Conservation (phyloP, 441 rosid genomes). For the Mallotus japonicus region DNA sequence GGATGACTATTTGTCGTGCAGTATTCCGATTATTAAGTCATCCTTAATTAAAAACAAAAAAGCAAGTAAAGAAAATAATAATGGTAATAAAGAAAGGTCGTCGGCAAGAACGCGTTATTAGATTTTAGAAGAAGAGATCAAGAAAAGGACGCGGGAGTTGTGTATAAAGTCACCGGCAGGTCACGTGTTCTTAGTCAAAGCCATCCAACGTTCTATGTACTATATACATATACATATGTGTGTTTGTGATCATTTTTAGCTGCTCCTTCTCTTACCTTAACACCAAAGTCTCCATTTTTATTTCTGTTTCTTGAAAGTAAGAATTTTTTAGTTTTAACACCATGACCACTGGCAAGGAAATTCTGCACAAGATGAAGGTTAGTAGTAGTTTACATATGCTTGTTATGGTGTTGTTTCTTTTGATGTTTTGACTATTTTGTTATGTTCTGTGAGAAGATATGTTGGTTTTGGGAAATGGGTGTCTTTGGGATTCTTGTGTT, state of each 20-base stretch:
- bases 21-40: no score
- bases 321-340: not conserved
- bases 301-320: not conserved
- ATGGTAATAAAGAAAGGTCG: constrained; percentile 23
- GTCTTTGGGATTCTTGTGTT: not conserved
- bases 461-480: not conserved
- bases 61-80: no score
- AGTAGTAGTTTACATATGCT: not conserved
- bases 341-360: constrained; percentile 62
- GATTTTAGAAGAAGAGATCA: not conserved
- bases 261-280: not conserved
- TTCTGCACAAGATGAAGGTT: constrained; percentile 77
- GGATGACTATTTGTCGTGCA: no score
- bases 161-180: constrained; percentile 1
- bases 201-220: not conserved
- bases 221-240: not conserved
- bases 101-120: constrained; percentile 41
- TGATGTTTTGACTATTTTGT: not conserved
- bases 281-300: constrained; percentile 1
- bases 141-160: constrained; percentile 11
- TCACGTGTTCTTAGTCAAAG: constrained; percentile 34
- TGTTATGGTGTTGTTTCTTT: not conserved
- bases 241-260: not conserved
- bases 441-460: not conserved
- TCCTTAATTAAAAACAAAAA: no score